These are phyloP conservation scores for Trichoderma simmonsii DNA, from an alignment of 2,329 filamentous ascomycete genomes.

Conservation along the genomic window DNA sequence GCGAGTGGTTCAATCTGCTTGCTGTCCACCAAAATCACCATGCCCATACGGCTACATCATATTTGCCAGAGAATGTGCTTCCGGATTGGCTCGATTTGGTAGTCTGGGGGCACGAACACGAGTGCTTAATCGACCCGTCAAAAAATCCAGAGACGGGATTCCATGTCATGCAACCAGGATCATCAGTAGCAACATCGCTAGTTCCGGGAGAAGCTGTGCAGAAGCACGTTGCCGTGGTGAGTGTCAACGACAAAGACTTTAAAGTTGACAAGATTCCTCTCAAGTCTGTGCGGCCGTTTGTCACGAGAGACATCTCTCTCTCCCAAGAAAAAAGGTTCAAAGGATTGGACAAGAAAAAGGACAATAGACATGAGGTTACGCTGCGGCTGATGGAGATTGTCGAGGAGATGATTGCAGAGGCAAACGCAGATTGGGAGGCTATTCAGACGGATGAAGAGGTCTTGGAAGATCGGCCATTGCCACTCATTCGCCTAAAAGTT, in stretches of 20 bases:
- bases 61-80: constrained; percentile 88
- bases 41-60: constrained; percentile 87
- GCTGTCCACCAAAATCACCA: constrained; percentile 96
- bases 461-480: constrained; percentile 63
- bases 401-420: constrained; percentile 82
- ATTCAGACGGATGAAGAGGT: constrained; percentile 66
- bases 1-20: constrained; percentile 95
- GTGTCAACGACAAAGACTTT: constrained; percentile 78
- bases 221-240: constrained; percentile 87
- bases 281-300: constrained; percentile 86
- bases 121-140: constrained; percentile 83
- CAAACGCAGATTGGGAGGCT: constrained; percentile 74
- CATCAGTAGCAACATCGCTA: constrained; percentile 90
- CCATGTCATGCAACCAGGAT: constrained; percentile 95
- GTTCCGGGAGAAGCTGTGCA: constrained; percentile 84
- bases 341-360: constrained; percentile 72
- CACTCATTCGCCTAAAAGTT: constrained; percentile 84
- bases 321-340: constrained; percentile 73
- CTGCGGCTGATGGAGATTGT: constrained; percentile 73
- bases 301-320: constrained; percentile 78
- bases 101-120: constrained; percentile 96
- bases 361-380: constrained; percentile 80
- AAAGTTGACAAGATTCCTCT: constrained; percentile 75
- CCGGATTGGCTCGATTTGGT: constrained; percentile 89
- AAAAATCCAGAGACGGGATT: constrained; percentile 86